A percentile compares a stretch with the other conserved stretches of the same genome.
Conservation (phyloP, 306 rosid species). For the Lathyrus tuberosus region DNA sequence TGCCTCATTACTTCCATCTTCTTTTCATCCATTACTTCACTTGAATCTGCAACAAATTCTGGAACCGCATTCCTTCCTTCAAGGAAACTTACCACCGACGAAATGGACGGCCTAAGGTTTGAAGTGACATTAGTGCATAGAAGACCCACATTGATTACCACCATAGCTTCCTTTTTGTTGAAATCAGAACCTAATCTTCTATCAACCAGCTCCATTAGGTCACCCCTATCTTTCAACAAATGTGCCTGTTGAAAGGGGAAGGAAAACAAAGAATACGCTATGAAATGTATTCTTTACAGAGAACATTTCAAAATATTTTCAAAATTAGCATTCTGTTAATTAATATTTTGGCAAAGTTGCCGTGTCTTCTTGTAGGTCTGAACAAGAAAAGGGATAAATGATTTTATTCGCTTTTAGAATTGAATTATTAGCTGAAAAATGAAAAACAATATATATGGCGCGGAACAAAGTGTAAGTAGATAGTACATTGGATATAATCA, state of each 20-base stretch:
- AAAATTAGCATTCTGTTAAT: too few relatives aligned
- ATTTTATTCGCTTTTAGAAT: too few relatives aligned
- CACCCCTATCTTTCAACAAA: slow-evolving; percentile 39
- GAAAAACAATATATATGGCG: too few relatives aligned
- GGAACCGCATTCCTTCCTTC: slow-evolving; percentile 34
- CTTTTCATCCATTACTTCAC: slow-evolving; percentile 34
- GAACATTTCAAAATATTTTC: too few relatives aligned
- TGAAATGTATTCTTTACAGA: too few relatives aligned
- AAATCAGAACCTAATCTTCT: slow-evolving; percentile 34
- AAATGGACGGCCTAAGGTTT: slow-evolving; percentile 39
- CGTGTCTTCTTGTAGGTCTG: too few relatives aligned
- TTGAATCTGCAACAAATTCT: slow-evolving; percentile 26
- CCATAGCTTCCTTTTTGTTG: slow-evolving; percentile 36
- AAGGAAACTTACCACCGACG: slow-evolving; percentile 42
- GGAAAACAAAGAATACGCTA: neutral
- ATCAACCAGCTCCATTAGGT: slow-evolving; percentile 42
- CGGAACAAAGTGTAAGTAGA: neutral
- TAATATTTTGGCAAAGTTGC: too few relatives aligned
- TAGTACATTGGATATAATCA: neutral
- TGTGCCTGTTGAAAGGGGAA: slow-evolving; percentile 28
- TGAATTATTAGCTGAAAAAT: too few relatives aligned
- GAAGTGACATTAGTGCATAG: slow-evolving; percentile 39
- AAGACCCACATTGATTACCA: slow-evolving; percentile 41
- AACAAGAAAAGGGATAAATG: too few relatives aligned
- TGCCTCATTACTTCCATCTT: slow-evolving; percentile 36